These are phyloP conservation scores for Colletotrichum eremochloae DNA, from an alignment of 2,329 filamentous ascomycete species.

Conservation along the genomic window DNA sequence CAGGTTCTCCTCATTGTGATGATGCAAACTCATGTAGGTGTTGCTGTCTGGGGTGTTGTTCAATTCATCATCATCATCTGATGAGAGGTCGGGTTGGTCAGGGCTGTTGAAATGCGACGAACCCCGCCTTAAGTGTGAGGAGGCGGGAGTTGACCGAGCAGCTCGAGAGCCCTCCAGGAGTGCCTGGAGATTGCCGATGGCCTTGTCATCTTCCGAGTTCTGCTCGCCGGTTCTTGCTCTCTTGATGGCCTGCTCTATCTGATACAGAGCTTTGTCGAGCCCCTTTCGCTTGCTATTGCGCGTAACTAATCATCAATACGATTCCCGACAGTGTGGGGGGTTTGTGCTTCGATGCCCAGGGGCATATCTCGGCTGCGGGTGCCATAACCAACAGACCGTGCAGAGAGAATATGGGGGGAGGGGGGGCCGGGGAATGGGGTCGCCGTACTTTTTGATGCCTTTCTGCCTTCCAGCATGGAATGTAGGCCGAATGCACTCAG, in stretches of 20 bases:
- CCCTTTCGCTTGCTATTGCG: conserved; percentile 77
- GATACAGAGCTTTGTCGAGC: conserved; percentile 79
- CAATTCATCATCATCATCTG: conserved; percentile 51
- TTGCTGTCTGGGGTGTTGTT: conserved; percentile 47
- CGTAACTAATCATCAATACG: conserved; percentile 6
- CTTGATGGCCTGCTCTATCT: conserved; percentile 78
- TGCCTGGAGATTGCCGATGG: conserved; percentile 58
- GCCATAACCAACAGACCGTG: not conserved
- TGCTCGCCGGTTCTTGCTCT: conserved; percentile 63
- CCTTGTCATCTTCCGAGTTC: conserved; percentile 59
- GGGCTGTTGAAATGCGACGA: conserved; percentile 42
- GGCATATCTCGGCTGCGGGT: not conserved
- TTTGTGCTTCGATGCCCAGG: not conserved
- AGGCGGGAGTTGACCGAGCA: conserved; percentile 41
- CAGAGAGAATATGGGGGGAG: not conserved
- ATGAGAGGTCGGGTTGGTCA: conserved; percentile 49
- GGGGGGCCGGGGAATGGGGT: not conserved
- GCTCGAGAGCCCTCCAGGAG: conserved; percentile 52
- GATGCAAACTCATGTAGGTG: conserved; percentile 45
- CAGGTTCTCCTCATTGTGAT: conserved; percentile 62
- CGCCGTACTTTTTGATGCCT: conserved; percentile 78
- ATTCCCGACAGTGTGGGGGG: not conserved
- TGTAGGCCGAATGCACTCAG: conserved; percentile 77
- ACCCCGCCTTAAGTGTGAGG: conserved; percentile 42
- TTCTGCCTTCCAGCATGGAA: conserved; percentile 81